These are phyloP conservation scores for Ormosia semicastrata DNA, from an alignment of 306 rosid genomes.

Conservation along the genomic window DNA sequence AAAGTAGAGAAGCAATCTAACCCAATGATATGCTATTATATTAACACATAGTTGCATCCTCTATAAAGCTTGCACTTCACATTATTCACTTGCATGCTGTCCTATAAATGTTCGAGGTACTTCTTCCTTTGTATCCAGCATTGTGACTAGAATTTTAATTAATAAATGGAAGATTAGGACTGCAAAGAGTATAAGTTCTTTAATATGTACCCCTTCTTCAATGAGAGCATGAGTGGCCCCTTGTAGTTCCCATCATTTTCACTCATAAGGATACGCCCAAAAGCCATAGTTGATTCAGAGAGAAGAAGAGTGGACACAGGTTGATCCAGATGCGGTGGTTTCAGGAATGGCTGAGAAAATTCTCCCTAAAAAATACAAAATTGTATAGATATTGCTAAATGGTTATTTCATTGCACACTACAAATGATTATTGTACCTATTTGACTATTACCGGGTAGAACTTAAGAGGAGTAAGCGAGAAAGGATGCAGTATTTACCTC, in stretches of 20 bases:
- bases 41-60: slow-evolving; percentile 30
- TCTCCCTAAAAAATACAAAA: slow-evolving; percentile 61
- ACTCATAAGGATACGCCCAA: slow-evolving; percentile 80
- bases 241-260: slow-evolving; percentile 94
- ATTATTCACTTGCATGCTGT: slow-evolving; percentile 38
- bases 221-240: slow-evolving; percentile 88
- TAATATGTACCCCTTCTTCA: slow-evolving; percentile 78
- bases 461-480: slow-evolving; percentile 25
- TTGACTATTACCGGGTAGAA: slow-evolving; percentile 25
- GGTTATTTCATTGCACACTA: slow-evolving; percentile 21
- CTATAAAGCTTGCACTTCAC: slow-evolving; percentile 34
- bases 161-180: slow-evolving; percentile 30
- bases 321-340: slow-evolving; percentile 99
- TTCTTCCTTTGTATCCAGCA: slow-evolving; percentile 49
- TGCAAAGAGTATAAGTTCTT: slow-evolving; percentile 36
- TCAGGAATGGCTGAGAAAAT: slow-evolving; percentile 93
- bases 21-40: slow-evolving; percentile 18
- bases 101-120: slow-evolving; percentile 42
- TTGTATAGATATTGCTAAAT: not conserved
- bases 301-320: slow-evolving; percentile 89
- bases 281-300: slow-evolving; percentile 90
- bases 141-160: slow-evolving; percentile 35
- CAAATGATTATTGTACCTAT: slow-evolving; percentile 17
- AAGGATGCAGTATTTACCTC: slow-evolving; percentile 65
- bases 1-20: slow-evolving; percentile 26